Conservation (phyloP, 176 grass and related monocot genomes). For the Triticum urartu region DNA sequence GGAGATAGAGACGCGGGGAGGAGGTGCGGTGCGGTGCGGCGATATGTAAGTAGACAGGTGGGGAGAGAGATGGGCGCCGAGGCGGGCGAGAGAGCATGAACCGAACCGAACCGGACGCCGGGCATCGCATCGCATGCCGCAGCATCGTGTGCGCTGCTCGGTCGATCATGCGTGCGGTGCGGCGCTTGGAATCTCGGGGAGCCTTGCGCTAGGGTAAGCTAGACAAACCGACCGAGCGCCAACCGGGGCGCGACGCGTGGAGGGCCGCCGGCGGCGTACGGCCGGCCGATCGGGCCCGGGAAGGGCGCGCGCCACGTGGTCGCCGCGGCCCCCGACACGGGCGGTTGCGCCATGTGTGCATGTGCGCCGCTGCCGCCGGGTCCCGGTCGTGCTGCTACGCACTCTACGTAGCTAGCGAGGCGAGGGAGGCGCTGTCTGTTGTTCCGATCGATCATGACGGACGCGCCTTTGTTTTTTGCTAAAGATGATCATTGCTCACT, state of each 20-base stretch:
- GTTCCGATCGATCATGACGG: not conserved
- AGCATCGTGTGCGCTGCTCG: not conserved
- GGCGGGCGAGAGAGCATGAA: not conserved
- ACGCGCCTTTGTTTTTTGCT: not conserved
- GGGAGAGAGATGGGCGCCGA: slow-evolving; percentile 5
- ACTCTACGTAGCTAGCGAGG: not conserved
- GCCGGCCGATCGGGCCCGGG: not conserved
- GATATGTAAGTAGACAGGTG: slow-evolving; percentile 16
- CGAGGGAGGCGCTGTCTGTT: slow-evolving; percentile 9
- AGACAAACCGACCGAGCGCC: not conserved
- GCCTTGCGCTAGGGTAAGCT: slow-evolving; percentile 34
- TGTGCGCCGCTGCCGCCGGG: slow-evolving; percentile 21
- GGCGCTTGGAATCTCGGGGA: no score
- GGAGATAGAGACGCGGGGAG: slow-evolving; percentile 19
- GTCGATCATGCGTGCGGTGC: no score
- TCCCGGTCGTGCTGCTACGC: not conserved
- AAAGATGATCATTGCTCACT: slow-evolving; percentile 30
- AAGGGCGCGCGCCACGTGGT: not conserved
- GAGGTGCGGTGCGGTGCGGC: not conserved
- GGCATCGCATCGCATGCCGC: slow-evolving; percentile 10
- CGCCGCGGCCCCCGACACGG: not conserved
- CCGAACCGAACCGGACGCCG: not conserved
- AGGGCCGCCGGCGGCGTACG: not conserved
- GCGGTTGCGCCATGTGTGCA: slow-evolving; percentile 37
- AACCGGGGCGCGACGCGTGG: slow-evolving; percentile 30